A percentile compares a stretch with the other conserved stretches of the same genome.
Conservation (phyloP, 169 alveolate genomes). For the Cryptosporidium ryanae region DNA sequence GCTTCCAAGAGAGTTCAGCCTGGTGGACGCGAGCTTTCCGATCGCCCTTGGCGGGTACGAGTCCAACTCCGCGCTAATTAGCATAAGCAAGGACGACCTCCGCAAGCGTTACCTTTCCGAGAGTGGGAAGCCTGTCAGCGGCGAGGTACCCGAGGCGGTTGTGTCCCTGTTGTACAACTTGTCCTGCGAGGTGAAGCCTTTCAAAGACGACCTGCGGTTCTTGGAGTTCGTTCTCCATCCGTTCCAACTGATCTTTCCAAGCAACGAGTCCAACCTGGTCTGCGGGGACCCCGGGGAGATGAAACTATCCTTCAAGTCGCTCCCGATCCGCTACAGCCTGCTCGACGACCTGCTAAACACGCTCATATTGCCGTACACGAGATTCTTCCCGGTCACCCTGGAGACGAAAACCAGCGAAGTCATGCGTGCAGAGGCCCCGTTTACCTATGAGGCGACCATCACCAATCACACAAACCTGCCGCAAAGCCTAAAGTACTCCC, state of each 20-base stretch:
- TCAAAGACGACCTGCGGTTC: background rate
- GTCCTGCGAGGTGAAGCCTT: conserved; percentile 2
- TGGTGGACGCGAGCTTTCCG: background rate
- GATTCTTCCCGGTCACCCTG: conserved; percentile 22
- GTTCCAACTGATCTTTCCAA: conserved; percentile 18
- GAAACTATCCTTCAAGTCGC: conserved; percentile 23
- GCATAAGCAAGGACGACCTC: conserved; percentile 15
- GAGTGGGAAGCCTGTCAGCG: background rate
- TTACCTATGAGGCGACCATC: conserved; percentile 36
- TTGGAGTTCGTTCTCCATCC: conserved; percentile 22
- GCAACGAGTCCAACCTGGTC: background rate
- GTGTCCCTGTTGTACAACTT: conserved; percentile 15
- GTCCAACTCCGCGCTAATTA: conserved; percentile 9
- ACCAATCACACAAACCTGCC: conserved; percentile 34
- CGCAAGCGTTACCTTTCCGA: background rate
- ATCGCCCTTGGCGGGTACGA: conserved; percentile 17
- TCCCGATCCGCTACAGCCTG: conserved; percentile 31
- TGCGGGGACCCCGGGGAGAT: too few species aligned
- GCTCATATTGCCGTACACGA: background rate
- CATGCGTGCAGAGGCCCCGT: conserved; percentile 15
- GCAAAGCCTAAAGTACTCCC: conserved; percentile 25
- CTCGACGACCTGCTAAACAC: background rate
- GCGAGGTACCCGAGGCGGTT: conserved; percentile 2
- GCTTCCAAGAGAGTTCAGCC: conserved; percentile 1
- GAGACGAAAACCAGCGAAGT: conserved; percentile 12